Conservation (phyloP, 352 stramenopile species). For the Phytopythium mirpurense region DNA sequence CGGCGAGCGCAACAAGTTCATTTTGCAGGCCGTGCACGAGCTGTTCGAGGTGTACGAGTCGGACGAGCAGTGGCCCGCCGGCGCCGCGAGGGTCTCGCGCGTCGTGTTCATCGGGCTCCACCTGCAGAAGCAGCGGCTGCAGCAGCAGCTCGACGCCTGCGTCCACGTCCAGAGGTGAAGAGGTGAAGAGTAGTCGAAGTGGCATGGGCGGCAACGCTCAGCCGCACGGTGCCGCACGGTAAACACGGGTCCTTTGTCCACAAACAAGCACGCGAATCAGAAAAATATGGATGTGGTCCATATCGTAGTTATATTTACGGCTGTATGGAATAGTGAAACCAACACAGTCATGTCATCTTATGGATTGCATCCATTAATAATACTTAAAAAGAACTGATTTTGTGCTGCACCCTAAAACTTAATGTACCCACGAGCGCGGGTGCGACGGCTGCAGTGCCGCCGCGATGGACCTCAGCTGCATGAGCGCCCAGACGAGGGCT, state of each 20-base stretch:
- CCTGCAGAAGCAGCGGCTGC: constrained; percentile 30
- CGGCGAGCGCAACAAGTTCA: constrained; percentile 54
- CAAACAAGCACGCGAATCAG: not conserved
- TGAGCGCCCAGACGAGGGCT: constrained; percentile 51
- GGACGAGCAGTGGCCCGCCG: constrained; percentile 41
- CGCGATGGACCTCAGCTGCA: constrained; percentile 61
- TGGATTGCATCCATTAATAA: too few species aligned
- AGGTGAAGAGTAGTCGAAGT: not conserved
- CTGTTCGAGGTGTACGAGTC: constrained; percentile 73
- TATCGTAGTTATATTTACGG: too few species aligned
- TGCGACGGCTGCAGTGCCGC: constrained; percentile 60
- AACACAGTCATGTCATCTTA: too few species aligned
- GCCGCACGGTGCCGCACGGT: not conserved
- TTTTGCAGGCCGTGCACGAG: constrained; percentile 80
- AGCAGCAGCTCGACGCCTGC: constrained; percentile 31
- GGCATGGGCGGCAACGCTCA: too few species aligned
- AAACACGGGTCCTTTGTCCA: not conserved
- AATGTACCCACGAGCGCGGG: constrained; percentile 53
- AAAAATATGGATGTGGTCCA: too few species aligned
- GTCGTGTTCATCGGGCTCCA: constrained; percentile 75
- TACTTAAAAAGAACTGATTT: too few species aligned
- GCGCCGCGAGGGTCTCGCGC: constrained; percentile 23
- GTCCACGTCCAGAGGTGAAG: constrained; percentile 9
- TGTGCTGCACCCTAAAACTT: too few species aligned
- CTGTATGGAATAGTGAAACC: too few species aligned